Evolutionary conservation across 805 yeast species (phyloP).

Genomic region (Jamesozyma lodderae): DNA sequence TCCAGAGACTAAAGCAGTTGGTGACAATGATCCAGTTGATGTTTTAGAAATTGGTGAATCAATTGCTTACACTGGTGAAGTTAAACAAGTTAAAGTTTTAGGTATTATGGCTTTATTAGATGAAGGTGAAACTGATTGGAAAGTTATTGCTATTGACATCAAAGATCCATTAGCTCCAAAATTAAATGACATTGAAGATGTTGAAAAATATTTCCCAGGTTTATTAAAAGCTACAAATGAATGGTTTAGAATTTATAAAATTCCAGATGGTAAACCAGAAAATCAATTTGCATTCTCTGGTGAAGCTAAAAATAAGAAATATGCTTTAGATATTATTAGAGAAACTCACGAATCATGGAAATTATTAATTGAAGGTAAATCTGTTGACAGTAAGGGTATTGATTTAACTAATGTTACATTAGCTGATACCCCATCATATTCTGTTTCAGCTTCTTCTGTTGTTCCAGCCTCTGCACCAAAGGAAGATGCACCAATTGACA

Average conservation of each 20-base stretch:
- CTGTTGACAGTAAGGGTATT: conserved; percentile 53
- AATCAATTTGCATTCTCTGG: conserved; percentile 97
- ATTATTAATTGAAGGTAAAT: conserved; percentile 55
- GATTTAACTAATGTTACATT: conserved; percentile 71
- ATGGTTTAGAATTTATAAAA: conserved; percentile 97
- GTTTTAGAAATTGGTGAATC: conserved; percentile 74
- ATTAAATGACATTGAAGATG: conserved; percentile 85
- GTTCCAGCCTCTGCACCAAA: conserved; percentile 64
- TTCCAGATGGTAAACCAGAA: conserved; percentile 96
- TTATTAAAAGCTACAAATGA: conserved; percentile 87
- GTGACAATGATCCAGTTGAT: conserved; percentile 83
- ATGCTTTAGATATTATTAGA: conserved; percentile 74
- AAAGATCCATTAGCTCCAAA: conserved; percentile 84
- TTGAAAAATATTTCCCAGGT: conserved; percentile 84
- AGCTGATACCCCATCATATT: conserved; percentile 43
- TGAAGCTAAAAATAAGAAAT: conserved; percentile 76
- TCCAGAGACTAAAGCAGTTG: conserved; percentile 59
- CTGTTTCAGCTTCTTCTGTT: conserved; percentile 37
- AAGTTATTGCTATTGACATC: conserved; percentile 79
- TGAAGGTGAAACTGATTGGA: conserved; percentile 88
- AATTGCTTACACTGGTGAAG: conserved; percentile 58
- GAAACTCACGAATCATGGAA: conserved; percentile 86
- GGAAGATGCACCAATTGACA: conserved; percentile 91
- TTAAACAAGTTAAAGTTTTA: conserved; percentile 81
- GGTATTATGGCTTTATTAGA: conserved; percentile 94